A percentile compares a stretch with the other conserved stretches of the same genome.
Evolutionary conservation across 768 basidiomycete species (phyloP).

Genomic region (Trametes maxima): DNA sequence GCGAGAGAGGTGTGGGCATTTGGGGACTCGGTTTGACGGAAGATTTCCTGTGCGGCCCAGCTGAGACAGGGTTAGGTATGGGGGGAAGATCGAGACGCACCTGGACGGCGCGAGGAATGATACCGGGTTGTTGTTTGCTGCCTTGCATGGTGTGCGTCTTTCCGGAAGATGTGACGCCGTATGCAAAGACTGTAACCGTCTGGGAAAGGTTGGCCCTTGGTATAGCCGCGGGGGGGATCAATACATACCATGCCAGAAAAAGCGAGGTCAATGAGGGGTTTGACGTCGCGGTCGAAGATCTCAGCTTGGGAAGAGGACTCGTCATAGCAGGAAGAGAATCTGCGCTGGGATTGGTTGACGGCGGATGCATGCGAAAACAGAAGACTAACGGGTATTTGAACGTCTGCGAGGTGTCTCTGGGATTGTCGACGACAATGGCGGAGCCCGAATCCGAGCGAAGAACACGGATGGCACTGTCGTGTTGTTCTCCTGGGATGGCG

Average conservation of each 20-base stretch:
- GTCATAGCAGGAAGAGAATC: conserved; percentile 79
- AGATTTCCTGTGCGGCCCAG: conserved; percentile 10
- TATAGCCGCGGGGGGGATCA: not conserved
- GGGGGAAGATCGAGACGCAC: conserved; percentile 39
- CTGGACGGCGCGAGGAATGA: conserved; percentile 81
- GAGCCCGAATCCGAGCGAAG: conserved; percentile 42
- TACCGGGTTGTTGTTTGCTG: conserved; percentile 67
- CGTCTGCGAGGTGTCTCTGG: conserved; percentile 65
- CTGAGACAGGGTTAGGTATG: not conserved
- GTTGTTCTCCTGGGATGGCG: conserved; percentile 58
- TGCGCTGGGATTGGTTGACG: conserved; percentile 29
- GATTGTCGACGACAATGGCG: conserved; percentile 70
- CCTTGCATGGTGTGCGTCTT: conserved; percentile 97
- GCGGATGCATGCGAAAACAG: not conserved
- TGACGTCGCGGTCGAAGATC: conserved; percentile 76
- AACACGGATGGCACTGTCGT: conserved; percentile 62
- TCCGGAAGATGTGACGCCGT: conserved; percentile 89
- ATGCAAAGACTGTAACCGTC: conserved; percentile 89
- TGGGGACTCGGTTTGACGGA: not conserved
- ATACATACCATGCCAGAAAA: conserved; percentile 71
- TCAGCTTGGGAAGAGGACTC: conserved; percentile 70
- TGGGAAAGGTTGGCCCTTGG: conserved; percentile 29
- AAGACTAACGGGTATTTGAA: conserved; percentile 73
- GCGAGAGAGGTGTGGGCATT: conserved; percentile 48
- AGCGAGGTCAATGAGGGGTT: conserved; percentile 76